A percentile compares a stretch with the other conserved stretches of the same genome.
Evolutionary conservation across 148 eudicot genomes (phyloP).

Genomic region (Vaccinium myrtillus): DNA sequence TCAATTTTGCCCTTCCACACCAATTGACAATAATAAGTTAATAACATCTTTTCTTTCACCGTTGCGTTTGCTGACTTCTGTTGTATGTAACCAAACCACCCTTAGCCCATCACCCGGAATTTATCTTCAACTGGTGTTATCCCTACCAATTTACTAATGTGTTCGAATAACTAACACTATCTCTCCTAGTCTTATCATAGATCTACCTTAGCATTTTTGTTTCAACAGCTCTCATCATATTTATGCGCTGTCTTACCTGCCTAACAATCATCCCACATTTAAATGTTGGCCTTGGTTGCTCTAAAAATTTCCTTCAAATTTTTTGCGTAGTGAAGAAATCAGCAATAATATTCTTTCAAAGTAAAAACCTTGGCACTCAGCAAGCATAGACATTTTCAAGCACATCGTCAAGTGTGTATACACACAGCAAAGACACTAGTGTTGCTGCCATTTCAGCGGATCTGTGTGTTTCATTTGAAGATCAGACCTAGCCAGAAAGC

Average conservation of each 20-base stretch:
- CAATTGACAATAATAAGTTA: not conserved
- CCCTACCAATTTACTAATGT: not conserved
- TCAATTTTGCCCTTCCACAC: not conserved
- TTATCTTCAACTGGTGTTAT: not conserved
- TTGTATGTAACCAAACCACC: not conserved
- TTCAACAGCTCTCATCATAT: not conserved
- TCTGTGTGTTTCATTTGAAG: not conserved
- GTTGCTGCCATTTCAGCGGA: not conserved
- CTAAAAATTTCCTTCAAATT: not conserved
- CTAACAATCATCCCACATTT: not conserved
- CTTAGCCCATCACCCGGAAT: not conserved
- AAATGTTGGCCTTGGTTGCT: not conserved
- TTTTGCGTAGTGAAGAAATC: not conserved
- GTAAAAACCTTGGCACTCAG: not conserved
- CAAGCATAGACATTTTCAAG: not conserved
- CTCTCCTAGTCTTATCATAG: slow-evolving; percentile 1
- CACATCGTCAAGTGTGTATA: not conserved
- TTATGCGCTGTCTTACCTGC: not conserved
- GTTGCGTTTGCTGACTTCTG: not conserved
- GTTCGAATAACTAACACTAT: not conserved
- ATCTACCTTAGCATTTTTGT: not conserved
- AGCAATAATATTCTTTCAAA: not conserved
- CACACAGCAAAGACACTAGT: not conserved
- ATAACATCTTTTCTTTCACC: not conserved
- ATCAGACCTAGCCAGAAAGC: not conserved